Evolutionary conservation across 176 grass and related monocot species (phyloP).

Genomic region (Oryza glumipatula): DNA sequence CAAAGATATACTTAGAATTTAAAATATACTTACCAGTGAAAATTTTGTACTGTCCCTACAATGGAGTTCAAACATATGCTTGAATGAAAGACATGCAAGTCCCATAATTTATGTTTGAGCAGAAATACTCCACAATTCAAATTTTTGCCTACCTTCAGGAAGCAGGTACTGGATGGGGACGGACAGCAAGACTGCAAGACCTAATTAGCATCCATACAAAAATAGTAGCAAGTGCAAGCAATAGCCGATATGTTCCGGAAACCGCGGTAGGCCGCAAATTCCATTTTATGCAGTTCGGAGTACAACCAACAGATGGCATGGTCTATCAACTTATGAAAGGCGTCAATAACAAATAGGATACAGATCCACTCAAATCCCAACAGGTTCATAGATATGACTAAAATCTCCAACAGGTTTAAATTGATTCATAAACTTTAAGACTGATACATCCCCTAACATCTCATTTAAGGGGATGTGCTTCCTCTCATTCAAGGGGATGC

Average conservation of each 20-base stretch:
- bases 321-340: slow-evolving; percentile 12
- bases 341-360: not conserved
- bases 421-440: slow-evolving; percentile 19
- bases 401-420: not conserved
- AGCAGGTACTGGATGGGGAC: not conserved
- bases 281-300: slow-evolving; percentile 22
- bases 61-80: not conserved
- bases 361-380: slow-evolving; percentile 14
- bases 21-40: not conserved
- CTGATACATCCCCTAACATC: not conserved
- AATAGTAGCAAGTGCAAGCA: not conserved
- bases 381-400: not conserved
- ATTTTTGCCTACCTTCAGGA: not conserved
- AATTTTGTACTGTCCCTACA: not conserved
- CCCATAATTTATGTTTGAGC: not conserved
- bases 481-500: slow-evolving; percentile 28
- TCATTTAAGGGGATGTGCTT: slow-evolving; percentile 28
- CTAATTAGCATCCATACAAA: not conserved
- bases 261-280: not conserved
- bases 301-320: slow-evolving; percentile 3
- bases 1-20: not conserved
- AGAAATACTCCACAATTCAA: not conserved
- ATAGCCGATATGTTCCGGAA: not conserved
- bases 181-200: not conserved
- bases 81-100: not conserved